phyloP scores from a whole-genome alignment of 305 asterid species.

The Fraxinus velutina region DNA sequence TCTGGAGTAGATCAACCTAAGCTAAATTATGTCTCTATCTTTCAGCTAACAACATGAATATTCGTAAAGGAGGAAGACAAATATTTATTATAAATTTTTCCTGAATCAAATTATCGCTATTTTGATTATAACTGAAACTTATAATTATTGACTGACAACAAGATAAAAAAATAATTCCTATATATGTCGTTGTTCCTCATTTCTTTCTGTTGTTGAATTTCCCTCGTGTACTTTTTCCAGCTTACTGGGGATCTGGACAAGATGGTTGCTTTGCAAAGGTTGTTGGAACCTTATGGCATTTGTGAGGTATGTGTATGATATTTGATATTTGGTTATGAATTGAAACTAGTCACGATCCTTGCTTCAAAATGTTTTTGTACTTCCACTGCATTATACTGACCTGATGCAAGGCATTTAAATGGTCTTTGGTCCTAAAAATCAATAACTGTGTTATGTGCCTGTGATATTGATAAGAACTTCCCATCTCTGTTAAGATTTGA shows the following conservation, averaged over 20 bases:
- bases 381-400: background rate
- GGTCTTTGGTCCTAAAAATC: background rate
- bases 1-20: background rate
- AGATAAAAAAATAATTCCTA: background rate
- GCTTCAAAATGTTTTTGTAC: background rate
- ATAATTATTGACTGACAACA: background rate
- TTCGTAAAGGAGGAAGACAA: background rate
- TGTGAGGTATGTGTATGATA: slow-evolving; percentile 64
- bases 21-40: background rate
- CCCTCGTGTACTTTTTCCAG: slow-evolving; percentile 36
- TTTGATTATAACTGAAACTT: background rate
- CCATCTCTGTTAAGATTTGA: background rate
- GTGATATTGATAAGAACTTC: background rate
- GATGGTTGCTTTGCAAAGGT: slow-evolving; percentile 91
- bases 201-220: slow-evolving; percentile 8
- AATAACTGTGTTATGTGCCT: background rate
- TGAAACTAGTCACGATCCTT: background rate
- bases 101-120: background rate
- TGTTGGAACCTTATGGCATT: slow-evolving; percentile 89
- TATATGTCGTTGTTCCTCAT: background rate
- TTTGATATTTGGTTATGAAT: background rate
- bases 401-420: background rate
- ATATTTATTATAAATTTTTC: background rate
- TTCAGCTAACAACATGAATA: background rate
- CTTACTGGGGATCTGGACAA: slow-evolving; percentile 86